Percentiles rank a stretch among this genome's conserved stretches.
These are phyloP conservation scores for Coprinellus aureogranulatus DNA, from an alignment of 768 basidiomycete species.

Conservation along the genomic window DNA sequence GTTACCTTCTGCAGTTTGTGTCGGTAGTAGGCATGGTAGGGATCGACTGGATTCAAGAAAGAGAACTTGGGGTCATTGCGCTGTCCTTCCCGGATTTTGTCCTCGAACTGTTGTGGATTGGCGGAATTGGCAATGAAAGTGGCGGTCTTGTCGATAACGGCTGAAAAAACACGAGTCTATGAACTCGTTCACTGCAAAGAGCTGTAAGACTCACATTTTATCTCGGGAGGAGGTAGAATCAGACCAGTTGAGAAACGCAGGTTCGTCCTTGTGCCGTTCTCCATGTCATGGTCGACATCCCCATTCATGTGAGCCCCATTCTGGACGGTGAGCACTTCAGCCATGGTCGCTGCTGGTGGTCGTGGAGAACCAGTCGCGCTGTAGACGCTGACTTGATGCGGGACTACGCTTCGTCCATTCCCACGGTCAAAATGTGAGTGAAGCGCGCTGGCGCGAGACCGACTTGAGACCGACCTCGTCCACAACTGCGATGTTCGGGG, in stretches of 20 bases:
- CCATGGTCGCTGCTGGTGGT: constrained; percentile 39
- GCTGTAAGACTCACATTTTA: constrained; percentile 64
- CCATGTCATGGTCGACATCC: constrained; percentile 41
- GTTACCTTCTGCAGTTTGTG: constrained; percentile 83
- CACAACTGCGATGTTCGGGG: constrained; percentile 68
- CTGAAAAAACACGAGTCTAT: constrained; percentile 35
- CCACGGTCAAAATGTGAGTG: too few relatives aligned
- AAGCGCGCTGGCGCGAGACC: too few relatives aligned
- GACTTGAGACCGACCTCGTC: constrained; percentile 1
- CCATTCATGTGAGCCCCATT: constrained; percentile 44
- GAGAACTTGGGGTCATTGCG: constrained; percentile 97
- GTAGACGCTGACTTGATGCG: too few relatives aligned
- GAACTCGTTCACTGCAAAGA: not conserved
- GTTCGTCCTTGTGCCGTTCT: constrained; percentile 26
- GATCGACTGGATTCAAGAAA: constrained; percentile 94
- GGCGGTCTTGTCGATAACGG: constrained; percentile 95
- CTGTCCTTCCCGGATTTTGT: constrained; percentile 95
- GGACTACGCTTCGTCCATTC: too few relatives aligned
- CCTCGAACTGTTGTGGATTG: constrained; percentile 90
- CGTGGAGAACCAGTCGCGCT: constrained; percentile 1
- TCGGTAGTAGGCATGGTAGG: constrained; percentile 98
- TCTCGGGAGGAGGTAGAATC: constrained; percentile 94
- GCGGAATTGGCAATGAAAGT: constrained; percentile 89
- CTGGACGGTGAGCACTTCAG: constrained; percentile 38
- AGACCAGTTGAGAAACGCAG: constrained; percentile 76